These are phyloP conservation scores for Aspergillus flavus DNA, from an alignment of 2,329 filamentous ascomycete species.

Conservation along the genomic window DNA sequence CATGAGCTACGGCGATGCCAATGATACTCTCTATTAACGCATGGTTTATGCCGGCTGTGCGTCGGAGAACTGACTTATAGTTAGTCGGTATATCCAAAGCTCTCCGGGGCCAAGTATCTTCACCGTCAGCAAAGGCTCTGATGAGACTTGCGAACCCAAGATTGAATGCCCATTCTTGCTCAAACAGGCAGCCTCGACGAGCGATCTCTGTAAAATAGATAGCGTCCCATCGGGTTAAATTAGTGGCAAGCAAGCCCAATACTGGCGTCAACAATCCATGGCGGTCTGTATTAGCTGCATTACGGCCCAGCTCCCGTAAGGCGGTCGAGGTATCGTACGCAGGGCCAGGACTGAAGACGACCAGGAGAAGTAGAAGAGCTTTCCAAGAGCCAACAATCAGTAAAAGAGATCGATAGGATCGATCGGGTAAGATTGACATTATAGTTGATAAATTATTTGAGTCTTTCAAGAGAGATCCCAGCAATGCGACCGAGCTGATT, in stretches of 20 bases:
- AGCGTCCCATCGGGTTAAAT: constrained; percentile 12
- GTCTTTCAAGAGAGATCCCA: neutral
- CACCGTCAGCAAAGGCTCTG: neutral
- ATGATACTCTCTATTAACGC: neutral
- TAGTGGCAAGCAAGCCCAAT: neutral
- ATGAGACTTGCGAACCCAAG: constrained; percentile 1
- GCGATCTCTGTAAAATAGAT: constrained; percentile 12
- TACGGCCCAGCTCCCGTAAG: neutral
- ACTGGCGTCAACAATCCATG: neutral
- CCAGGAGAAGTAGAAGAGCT: constrained; percentile 5
- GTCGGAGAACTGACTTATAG: neutral
- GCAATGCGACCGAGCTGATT: neutral
- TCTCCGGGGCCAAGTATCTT: neutral
- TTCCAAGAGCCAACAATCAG: constrained; percentile 5
- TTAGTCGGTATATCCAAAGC: neutral
- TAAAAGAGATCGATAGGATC: constrained; percentile 2
- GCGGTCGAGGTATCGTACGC: constrained; percentile 14
- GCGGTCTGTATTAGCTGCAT: neutral
- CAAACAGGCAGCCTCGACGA: constrained; percentile 9
- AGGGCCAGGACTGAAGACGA: constrained; percentile 6
- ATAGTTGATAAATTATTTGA: neutral
- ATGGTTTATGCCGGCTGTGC: neutral
- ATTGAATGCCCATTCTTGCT: constrained; percentile 17
- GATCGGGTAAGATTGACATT: neutral
- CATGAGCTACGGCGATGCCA: constrained; percentile 8